Evolutionary conservation across 805 yeast genomes (phyloP).

Genomic region (Candida succiphila): DNA sequence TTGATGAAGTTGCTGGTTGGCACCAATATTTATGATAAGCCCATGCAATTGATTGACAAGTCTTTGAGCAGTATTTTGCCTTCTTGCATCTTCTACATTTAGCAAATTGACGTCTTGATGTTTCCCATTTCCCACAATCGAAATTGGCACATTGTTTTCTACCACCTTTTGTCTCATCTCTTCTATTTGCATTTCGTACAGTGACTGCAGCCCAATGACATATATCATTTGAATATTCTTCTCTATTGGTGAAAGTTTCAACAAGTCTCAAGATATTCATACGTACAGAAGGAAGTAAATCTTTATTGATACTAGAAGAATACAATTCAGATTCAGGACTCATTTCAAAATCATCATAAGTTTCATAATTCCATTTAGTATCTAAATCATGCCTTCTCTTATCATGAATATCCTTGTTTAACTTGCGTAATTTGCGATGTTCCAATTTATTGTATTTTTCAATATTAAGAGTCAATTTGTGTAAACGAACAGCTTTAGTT

Average conservation of each 20-base stretch:
- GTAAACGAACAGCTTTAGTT: conserved; percentile 14
- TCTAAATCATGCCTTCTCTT: conserved; percentile 15
- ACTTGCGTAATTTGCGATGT: conserved; percentile 14
- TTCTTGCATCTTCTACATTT: conserved; percentile 91
- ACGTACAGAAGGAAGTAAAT: conserved; percentile 32
- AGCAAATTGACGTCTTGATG: conserved; percentile 82
- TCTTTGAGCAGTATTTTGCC: conserved; percentile 89
- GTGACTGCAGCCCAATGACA: conserved; percentile 97
- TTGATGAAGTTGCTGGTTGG: conserved; percentile 21
- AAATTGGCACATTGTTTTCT: conserved; percentile 92
- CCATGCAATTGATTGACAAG: conserved; percentile 91
- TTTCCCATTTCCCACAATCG: conserved; percentile 92
- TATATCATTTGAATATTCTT: conserved; percentile 63
- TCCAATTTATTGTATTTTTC: conserved; percentile 19
- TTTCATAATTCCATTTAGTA: conserved; percentile 34
- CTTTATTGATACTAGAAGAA: background rate
- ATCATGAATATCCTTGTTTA: conserved; percentile 17
- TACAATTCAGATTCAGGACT: background rate
- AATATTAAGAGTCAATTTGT: conserved; percentile 17
- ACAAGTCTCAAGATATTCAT: conserved; percentile 82
- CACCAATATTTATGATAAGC: conserved; percentile 93
- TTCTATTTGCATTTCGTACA: conserved; percentile 90
- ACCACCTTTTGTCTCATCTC: conserved; percentile 80
- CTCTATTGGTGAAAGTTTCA: conserved; percentile 73
- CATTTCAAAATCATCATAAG: conserved; percentile 24